Evolutionary conservation across 768 basidiomycete genomes (phyloP).

Genomic region (Gelatoporia subvermispora): DNA sequence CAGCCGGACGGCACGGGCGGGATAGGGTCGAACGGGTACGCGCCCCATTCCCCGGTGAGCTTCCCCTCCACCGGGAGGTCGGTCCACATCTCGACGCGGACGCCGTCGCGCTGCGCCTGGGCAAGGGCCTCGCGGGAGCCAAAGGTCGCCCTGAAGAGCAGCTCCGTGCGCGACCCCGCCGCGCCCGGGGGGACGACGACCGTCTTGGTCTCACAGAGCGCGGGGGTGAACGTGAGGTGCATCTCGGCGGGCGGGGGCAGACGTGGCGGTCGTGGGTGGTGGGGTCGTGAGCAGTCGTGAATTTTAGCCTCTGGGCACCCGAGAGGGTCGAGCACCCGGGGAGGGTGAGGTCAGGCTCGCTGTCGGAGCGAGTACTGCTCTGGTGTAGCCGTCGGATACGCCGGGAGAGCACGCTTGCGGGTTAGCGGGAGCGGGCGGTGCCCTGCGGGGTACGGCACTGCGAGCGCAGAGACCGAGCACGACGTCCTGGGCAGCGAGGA

Average conservation of each 20-base stretch:
- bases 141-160: constrained; percentile 23
- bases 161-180: constrained; percentile 2
- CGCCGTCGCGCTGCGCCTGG: constrained; percentile 16
- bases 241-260: constrained; percentile 2
- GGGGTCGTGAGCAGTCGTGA: no score
- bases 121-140: constrained; percentile 13
- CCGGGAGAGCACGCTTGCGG: no score
- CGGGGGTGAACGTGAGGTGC: constrained; percentile 19
- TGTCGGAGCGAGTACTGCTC: no score
- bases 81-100: constrained; percentile 26
- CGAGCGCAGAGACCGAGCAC: no score
- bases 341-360: no score
- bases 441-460: no score
- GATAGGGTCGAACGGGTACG: constrained; percentile 13
- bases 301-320: no score
- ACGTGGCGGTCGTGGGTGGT: not conserved
- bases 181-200: constrained; percentile 6
- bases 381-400: no score
- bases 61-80: constrained; percentile 19
- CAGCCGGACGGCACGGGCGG: not conserved
- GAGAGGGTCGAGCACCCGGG: no score
- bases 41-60: constrained; percentile 21
- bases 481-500: no score
- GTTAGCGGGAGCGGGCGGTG: no score
- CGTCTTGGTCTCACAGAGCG: constrained; percentile 14